Conservation (phyloP, 495 filamentous ascomycete genomes). For the Penicillium mononematosum region DNA sequence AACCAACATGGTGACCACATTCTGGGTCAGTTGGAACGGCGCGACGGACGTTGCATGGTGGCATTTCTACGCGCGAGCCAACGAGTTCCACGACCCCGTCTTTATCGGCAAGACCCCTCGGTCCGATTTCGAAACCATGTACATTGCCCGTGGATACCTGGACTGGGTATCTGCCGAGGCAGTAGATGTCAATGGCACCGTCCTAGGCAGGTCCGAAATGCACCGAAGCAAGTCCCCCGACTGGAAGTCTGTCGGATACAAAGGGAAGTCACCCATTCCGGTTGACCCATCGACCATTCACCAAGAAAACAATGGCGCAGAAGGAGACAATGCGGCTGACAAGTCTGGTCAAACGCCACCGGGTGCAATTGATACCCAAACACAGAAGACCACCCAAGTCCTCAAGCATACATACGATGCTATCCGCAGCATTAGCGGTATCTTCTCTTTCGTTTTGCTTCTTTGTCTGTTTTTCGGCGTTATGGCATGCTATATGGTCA, state of each 20-base stretch:
- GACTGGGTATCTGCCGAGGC: slow-evolving; percentile 52
- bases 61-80: slow-evolving; percentile 36
- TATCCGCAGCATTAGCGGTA: slow-evolving; percentile 24
- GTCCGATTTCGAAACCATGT: slow-evolving; percentile 35
- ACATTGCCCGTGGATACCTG: slow-evolving; percentile 32
- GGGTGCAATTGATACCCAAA: slow-evolving; percentile 19
- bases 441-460: slow-evolving; percentile 26
- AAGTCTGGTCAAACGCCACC: slow-evolving; percentile 1
- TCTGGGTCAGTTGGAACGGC: slow-evolving; percentile 49
- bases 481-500: slow-evolving; percentile 23
- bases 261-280: slow-evolving; percentile 18
- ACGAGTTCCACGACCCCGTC: slow-evolving; percentile 24
- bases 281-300: slow-evolving; percentile 19
- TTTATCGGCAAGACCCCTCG: slow-evolving; percentile 28
- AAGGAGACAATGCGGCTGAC: slow-evolving; percentile 3
- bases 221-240: slow-evolving; percentile 23
- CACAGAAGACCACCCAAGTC: slow-evolving; percentile 22
- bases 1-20: slow-evolving; percentile 30
- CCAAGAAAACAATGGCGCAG: neutral
- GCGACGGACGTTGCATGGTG: slow-evolving; percentile 44
- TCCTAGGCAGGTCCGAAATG: slow-evolving; percentile 22
- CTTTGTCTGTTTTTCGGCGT: slow-evolving; percentile 22
- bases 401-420: slow-evolving; percentile 20
- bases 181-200: slow-evolving; percentile 22
- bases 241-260: slow-evolving; percentile 24